Evolutionary conservation across 2,329 filamentous ascomycete genomes (phyloP).

Genomic region (Cytospora chrysosperma): DNA sequence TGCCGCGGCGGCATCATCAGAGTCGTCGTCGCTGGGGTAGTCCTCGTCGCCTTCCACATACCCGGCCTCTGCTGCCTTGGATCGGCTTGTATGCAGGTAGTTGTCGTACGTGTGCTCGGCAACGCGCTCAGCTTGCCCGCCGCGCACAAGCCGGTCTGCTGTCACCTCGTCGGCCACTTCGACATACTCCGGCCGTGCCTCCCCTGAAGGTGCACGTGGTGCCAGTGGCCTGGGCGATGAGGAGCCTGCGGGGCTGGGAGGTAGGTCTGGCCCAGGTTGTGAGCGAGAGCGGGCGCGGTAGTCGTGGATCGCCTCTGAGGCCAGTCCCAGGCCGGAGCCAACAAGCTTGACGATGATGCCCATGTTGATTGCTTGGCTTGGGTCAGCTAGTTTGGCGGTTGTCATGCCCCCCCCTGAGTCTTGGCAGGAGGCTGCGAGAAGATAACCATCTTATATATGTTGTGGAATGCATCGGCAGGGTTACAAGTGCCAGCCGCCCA

Average conservation of each 20-base stretch:
- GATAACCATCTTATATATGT: no score
- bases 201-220: not conserved
- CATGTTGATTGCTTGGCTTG: conserved; percentile 3
- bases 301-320: conserved; percentile 28
- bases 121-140: conserved; percentile 10
- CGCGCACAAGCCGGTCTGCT: conserved; percentile 5
- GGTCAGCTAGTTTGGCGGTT: not conserved
- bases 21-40: conserved; percentile 12
- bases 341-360: conserved; percentile 16
- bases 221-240: conserved; percentile 2
- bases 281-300: conserved; percentile 23
- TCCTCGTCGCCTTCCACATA: conserved; percentile 14
- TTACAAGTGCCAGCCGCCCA: no score
- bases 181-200: conserved; percentile 15
- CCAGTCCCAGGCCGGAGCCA: conserved; percentile 26
- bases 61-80: conserved; percentile 1
- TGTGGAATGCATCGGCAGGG: no score
- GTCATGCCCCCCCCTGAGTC: no score
- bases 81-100: no score
- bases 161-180: conserved; percentile 21
- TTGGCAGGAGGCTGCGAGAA: not conserved
- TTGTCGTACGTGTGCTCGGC: no score
- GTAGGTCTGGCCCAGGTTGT: conserved; percentile 8
- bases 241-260: not conserved
- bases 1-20: not conserved